Evolutionary conservation across 306 rosid species (phyloP).

Genomic region (Alnus rubra): DNA sequence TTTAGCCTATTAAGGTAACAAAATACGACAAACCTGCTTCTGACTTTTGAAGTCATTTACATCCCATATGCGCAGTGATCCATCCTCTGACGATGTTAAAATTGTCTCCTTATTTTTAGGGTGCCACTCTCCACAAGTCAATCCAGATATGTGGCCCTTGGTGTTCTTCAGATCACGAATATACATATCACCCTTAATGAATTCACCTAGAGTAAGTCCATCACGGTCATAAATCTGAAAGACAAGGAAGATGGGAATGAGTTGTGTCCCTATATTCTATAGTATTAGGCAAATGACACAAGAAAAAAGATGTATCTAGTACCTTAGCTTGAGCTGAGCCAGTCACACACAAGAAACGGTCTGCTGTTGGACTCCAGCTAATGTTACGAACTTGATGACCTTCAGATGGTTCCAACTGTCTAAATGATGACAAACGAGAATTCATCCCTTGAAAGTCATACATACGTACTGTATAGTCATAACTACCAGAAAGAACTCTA

Average conservation of each 20-base stretch:
- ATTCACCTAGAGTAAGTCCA: constrained; percentile 93
- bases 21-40: constrained; percentile 63
- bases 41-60: constrained; percentile 93
- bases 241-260: not conserved
- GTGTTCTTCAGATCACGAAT: constrained; percentile 94
- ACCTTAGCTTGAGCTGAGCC: constrained; percentile 99
- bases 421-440: constrained; percentile 80
- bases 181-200: constrained; percentile 94
- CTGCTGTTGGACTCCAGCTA: constrained; percentile 94
- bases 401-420: constrained; percentile 91
- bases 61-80: constrained; percentile 94
- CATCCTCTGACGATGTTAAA: constrained; percentile 94
- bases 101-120: constrained; percentile 80
- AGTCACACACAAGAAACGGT: constrained; percentile 86
- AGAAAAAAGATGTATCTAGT: not conserved
- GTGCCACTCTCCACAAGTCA: constrained; percentile 97
- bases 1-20: not conserved
- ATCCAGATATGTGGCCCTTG: constrained; percentile 92
- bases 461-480: constrained; percentile 84
- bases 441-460: constrained; percentile 97
- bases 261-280: not conserved
- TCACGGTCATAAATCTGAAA: constrained; percentile 94
- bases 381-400: constrained; percentile 93
- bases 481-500: constrained; percentile 89
- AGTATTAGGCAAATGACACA: constrained; percentile 3